phyloP scores from a whole-genome alignment of 345 rosid genomes.

The thale cress (Arabidopsis thaliana) region DNA sequence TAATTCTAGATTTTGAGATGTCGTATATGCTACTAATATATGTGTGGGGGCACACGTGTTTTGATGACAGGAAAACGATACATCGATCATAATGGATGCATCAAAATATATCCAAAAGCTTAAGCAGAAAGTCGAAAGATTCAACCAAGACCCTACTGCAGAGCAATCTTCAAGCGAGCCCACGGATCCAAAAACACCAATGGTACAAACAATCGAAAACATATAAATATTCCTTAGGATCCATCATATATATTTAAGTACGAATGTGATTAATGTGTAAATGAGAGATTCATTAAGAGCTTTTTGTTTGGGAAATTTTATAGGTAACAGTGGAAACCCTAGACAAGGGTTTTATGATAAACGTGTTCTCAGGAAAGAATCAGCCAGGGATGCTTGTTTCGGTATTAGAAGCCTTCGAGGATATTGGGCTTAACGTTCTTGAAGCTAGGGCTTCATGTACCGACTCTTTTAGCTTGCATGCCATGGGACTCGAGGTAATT shows the following conservation, averaged over 20 bases:
- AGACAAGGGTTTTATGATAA: conserved; percentile 78
- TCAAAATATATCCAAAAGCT: conserved; percentile 83
- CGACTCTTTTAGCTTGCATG: conserved; percentile 71
- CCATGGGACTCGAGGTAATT: conserved; percentile 76
- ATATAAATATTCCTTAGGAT: conserved; percentile 1
- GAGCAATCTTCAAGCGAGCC: conserved; percentile 43
- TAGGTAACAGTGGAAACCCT: conserved; percentile 86
- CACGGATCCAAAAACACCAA: conserved; percentile 40
- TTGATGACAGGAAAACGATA: conserved; percentile 61
- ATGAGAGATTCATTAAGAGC: conserved; percentile 7
- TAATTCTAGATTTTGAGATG: neutral
- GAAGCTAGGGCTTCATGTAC: conserved; percentile 98
- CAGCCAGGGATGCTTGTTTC: conserved; percentile 83
- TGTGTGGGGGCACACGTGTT: neutral
- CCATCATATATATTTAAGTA: neutral
- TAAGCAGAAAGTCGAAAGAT: conserved; percentile 70
- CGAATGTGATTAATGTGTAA: conserved; percentile 8
- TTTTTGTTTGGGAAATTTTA: conserved; percentile 22
- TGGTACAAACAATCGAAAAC: conserved; percentile 33
- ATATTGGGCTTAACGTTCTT: conserved; percentile 70
- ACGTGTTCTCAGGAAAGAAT: conserved; percentile 61
- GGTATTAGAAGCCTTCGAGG: conserved; percentile 84
- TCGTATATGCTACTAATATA: conserved; percentile 27
- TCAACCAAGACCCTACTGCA: conserved; percentile 59
- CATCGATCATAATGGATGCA: conserved; percentile 81